Conservation (phyloP, 1,284 basidiomycete genomes). For the Tilletia setariae region DNA sequence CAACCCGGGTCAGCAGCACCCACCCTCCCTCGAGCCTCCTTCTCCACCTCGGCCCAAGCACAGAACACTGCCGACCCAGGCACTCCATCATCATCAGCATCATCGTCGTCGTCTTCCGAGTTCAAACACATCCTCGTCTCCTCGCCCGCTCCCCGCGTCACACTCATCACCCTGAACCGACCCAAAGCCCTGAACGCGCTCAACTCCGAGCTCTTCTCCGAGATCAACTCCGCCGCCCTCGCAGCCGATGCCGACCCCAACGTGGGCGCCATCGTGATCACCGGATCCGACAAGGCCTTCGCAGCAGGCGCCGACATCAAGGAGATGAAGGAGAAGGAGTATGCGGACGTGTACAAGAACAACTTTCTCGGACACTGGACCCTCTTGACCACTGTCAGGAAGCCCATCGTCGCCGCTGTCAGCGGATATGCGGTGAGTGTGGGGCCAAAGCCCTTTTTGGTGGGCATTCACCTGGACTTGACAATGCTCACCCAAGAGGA, state of each 20-base stretch:
- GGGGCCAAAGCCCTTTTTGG: no score
- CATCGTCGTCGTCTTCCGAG: slow-evolving; percentile 21
- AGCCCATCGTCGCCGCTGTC: slow-evolving; percentile 93
- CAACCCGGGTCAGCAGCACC: not conserved
- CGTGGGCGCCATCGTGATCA: slow-evolving; percentile 78
- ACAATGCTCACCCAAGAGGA: no score
- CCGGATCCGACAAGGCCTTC: slow-evolving; percentile 88
- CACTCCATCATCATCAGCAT: slow-evolving; percentile 18
- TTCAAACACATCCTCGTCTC: slow-evolving; percentile 73
- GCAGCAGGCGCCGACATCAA: slow-evolving; percentile 84
- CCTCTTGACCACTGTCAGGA: slow-evolving; percentile 70
- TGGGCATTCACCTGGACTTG: not conserved
- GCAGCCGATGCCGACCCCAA: slow-evolving; percentile 61
- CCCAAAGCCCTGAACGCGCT: slow-evolving; percentile 84
- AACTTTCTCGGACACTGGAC: slow-evolving; percentile 89
- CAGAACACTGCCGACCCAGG: not conserved
- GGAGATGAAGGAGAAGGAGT: slow-evolving; percentile 87
- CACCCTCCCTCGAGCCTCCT: not conserved
- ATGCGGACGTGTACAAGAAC: slow-evolving; percentile 78
- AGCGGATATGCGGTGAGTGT: slow-evolving; percentile 85
- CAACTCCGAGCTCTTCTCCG: slow-evolving; percentile 59
- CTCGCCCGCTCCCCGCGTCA: slow-evolving; percentile 68
- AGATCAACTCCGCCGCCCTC: slow-evolving; percentile 76
- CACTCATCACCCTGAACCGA: slow-evolving; percentile 87
- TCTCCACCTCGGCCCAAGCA: not conserved